These are phyloP conservation scores for Nothophytophthora sp. DNA, from an alignment of 352 stramenopile genomes.

Conservation along the genomic window DNA sequence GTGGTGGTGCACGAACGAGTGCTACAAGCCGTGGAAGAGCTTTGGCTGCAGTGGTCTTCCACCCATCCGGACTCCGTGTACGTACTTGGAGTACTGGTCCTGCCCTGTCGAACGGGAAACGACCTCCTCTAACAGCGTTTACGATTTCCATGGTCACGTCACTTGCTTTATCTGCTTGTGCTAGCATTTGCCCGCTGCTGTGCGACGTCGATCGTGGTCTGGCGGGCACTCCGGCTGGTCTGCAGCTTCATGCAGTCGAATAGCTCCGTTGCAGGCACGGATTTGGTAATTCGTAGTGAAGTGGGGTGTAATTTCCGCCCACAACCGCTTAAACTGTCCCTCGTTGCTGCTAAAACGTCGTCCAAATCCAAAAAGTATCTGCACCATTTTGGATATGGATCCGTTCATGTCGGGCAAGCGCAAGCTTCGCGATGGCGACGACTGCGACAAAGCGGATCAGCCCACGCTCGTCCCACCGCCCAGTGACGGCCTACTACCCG, in stretches of 20 bases:
- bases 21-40: conserved; percentile 58
- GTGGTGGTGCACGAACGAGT: conserved; percentile 69
- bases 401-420: conserved; percentile 29
- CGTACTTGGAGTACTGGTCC: too few species aligned
- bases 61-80: conserved; percentile 50
- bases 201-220: conserved; percentile 49
- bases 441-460: conserved; percentile 11
- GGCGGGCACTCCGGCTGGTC: conserved; percentile 5
- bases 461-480: conserved; percentile 3
- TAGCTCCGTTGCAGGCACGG: too few species aligned
- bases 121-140: too few species aligned
- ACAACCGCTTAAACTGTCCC: conserved; percentile 12
- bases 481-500: not conserved
- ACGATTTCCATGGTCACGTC: too few species aligned
- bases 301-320: too few species aligned
- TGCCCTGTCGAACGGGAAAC: too few species aligned
- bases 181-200: conserved; percentile 70
- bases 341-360: not conserved
- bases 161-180: not conserved
- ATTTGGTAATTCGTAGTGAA: too few species aligned
- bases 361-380: too few species aligned
- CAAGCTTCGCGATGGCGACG: conserved; percentile 24
- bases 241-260: conserved; percentile 28
- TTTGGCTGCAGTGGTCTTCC: conserved; percentile 75
- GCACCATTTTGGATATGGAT: conserved; percentile 1